phyloP scores from a whole-genome alignment of 2,329 filamentous ascomycete genomes.

The Fusarium subtropicale region DNA sequence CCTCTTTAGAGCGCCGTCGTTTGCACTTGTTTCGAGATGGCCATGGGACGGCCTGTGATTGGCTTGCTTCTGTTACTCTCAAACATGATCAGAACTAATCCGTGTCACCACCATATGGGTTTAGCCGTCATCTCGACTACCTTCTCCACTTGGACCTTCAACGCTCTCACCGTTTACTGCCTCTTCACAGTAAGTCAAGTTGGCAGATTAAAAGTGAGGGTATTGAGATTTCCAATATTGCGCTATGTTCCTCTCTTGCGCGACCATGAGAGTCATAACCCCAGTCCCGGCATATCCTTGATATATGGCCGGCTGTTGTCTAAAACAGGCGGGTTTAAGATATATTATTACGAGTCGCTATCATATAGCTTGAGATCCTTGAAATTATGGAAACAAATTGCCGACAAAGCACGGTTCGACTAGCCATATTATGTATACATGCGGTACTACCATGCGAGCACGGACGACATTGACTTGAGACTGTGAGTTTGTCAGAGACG shows the following conservation, averaged over 20 bases:
- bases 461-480: slow-evolving; percentile 9
- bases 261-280: neutral
- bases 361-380: slow-evolving; percentile 4
- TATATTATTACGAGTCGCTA: slow-evolving; percentile 12
- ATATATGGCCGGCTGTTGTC: neutral
- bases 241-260: neutral
- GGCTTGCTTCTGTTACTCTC: slow-evolving; percentile 20
- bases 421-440: slow-evolving; percentile 2
- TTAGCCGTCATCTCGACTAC: slow-evolving; percentile 26
- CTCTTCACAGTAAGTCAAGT: neutral
- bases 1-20: slow-evolving; percentile 40
- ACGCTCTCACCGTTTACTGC: slow-evolving; percentile 6
- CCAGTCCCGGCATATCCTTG: neutral
- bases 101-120: slow-evolving; percentile 26
- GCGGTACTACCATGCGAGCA: slow-evolving; percentile 10
- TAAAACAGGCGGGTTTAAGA: slow-evolving; percentile 7
- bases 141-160: neutral
- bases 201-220: neutral
- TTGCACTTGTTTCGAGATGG: slow-evolving; percentile 42
- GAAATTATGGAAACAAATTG: slow-evolving; percentile 24
- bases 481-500: neutral
- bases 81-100: slow-evolving; percentile 36
- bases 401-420: slow-evolving; percentile 15
- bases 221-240: neutral
- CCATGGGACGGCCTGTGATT: slow-evolving; percentile 22